Base-by-base conservation (phyloP, 2,329 filamentous ascomycete genomes). In the Hypoxylon sp. region DNA sequence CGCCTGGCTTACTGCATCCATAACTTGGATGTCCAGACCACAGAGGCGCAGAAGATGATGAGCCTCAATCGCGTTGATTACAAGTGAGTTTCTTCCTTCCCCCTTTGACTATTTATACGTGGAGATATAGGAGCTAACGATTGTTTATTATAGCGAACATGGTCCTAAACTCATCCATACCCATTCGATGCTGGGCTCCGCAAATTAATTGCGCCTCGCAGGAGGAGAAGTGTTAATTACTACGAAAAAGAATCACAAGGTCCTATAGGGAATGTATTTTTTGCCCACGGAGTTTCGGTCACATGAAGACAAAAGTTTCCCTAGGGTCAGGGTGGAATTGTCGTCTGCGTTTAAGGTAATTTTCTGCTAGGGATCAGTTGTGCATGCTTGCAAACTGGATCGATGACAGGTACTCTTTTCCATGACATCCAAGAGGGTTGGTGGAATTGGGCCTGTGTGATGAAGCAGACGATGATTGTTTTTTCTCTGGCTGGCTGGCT, bases 31-130 rank as follows among this genome's bases (percentile, higher is more conserved):
- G 82, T 80, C 28, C 80, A 82, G 69, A 81, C 82, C 14, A 67
- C 83, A 48, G 87, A 89, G 75, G 81, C 82, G 14, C 86, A 88
- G 77, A 80, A 85, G 46, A 74, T 82, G 63, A 88, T 88, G 84
- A 88, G 85, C 70, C 76, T 89, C 62, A 87, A 80, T 70, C 81
- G 87, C 41, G 83, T 88, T 2, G 87, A 89, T 70, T 89, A 88
- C 75, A 89, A 89, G 87, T 89, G 77, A 79, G 86, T 65, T 45
- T 50, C 34, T 17, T 34, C n/a, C n/a, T n/a, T n/a, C 34, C 6
- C 19, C 17, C 38, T 48, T 45, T n/a, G 38, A 10, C 17, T 38
- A 6, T 50, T 19, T 28, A 13, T 14, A 28, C 28, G 14, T 23
- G 14, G 19, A 25, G 34, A 21, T 46, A 13, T 14, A 28, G 45